phyloP scores from a whole-genome alignment of 495 filamentous ascomycete species.

The Penicillium pulvis region DNA sequence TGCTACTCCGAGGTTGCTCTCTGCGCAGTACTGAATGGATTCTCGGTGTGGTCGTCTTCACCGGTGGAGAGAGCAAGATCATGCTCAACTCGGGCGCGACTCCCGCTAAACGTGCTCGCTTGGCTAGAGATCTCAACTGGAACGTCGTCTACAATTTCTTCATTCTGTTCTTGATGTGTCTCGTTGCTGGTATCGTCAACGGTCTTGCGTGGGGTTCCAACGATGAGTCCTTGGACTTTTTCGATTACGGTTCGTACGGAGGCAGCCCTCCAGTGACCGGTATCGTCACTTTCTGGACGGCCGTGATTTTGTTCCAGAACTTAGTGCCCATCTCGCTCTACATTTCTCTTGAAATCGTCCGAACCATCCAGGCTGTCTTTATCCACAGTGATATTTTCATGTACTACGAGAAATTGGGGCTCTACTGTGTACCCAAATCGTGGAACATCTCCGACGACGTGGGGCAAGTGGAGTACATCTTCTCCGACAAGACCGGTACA shows the following conservation, averaged over 20 bases:
- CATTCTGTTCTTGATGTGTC: conserved; percentile 87
- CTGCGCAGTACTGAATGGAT: conserved; percentile 96
- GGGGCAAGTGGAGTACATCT: conserved; percentile 99
- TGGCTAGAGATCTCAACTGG: conserved; percentile 92
- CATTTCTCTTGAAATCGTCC: conserved; percentile 95
- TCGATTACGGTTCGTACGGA: conserved; percentile 87
- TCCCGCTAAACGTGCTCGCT: conserved; percentile 90
- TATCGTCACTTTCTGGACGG: conserved; percentile 95
- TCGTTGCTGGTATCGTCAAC: conserved; percentile 81
- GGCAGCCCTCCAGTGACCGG: conserved; percentile 76
- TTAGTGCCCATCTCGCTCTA: conserved; percentile 98
- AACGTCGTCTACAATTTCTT: conserved; percentile 97
- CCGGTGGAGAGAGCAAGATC: conserved; percentile 96
- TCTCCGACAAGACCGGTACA: conserved; percentile 98
- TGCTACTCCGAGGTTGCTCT: conserved; percentile 90
- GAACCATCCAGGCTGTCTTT: conserved; percentile 91
- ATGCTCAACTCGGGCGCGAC: conserved; percentile 99
- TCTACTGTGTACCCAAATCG: conserved; percentile 93
- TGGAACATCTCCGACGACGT: conserved; percentile 99
- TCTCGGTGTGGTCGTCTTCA: conserved; percentile 94
- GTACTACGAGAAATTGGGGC: conserved; percentile 94
- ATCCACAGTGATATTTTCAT: conserved; percentile 94
- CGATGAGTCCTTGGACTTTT: conserved; percentile 74
- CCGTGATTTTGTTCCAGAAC: conserved; percentile 94
- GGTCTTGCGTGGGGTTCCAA: conserved; percentile 77